Conservation (phyloP, 2,329 filamentous ascomycete species). For the Elsinoe arachidis region DNA sequence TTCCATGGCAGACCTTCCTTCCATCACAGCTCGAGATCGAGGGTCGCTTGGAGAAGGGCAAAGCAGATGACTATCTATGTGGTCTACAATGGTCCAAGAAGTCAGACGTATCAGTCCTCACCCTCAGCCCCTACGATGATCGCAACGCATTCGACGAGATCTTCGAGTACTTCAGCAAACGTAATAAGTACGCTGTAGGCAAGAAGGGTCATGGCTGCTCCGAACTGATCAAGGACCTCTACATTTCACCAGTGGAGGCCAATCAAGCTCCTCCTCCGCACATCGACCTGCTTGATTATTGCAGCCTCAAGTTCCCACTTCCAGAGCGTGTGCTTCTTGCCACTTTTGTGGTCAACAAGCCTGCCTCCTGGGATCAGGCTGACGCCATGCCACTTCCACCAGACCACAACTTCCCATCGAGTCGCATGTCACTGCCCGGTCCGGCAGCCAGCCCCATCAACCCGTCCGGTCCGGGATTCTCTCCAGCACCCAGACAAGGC, state of each 20-base stretch:
- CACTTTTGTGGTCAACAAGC: slow-evolving; percentile 62
- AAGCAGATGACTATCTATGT: slow-evolving; percentile 85
- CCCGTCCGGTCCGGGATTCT: slow-evolving; percentile 32
- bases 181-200: slow-evolving; percentile 80
- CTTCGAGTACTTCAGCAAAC: slow-evolving; percentile 78
- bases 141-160: slow-evolving; percentile 60
- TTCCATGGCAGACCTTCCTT: slow-evolving; percentile 68
- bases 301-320: slow-evolving; percentile 62
- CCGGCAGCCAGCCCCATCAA: slow-evolving; percentile 28
- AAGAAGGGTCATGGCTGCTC: slow-evolving; percentile 53
- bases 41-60: slow-evolving; percentile 71
- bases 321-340: slow-evolving; percentile 71
- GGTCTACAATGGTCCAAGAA: slow-evolving; percentile 71
- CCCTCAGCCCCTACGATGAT: slow-evolving; percentile 55
- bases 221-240: slow-evolving; percentile 73
- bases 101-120: slow-evolving; percentile 76
- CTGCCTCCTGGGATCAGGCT: slow-evolving; percentile 27
- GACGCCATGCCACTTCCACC: slow-evolving; percentile 22
- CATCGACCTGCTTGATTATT: slow-evolving; percentile 78
- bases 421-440: slow-evolving; percentile 21
- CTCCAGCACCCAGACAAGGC: slow-evolving; percentile 28
- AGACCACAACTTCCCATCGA: slow-evolving; percentile 15
- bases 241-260: slow-evolving; percentile 75
- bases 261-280: slow-evolving; percentile 70
- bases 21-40: slow-evolving; percentile 62